Evolutionary conservation across 768 basidiomycete species (phyloP), one percentile per base, ranked within the genome.

Genomic region (Rhodotorula toruloides): DNA sequence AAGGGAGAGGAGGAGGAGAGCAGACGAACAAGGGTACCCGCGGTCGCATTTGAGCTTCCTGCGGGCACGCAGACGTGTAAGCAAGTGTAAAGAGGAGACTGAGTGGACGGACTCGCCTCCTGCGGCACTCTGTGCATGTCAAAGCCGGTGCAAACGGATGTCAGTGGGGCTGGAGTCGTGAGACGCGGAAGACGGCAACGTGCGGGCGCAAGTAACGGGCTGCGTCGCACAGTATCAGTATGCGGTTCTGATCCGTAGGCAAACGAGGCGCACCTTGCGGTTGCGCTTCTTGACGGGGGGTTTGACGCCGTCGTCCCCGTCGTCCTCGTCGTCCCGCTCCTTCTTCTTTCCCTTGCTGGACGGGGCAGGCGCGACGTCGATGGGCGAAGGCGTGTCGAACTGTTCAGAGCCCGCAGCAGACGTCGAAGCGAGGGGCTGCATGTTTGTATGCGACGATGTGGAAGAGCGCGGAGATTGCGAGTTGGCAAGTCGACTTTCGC

Each of bases 31-130:
- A 32, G 66, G 66, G 22, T 62, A 67, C 1, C 66, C 66, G 29
- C 66, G 55, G 40, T 67, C 66, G 60, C 65, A 67, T 50, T 67
- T 67, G 44, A 67, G 48, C 43, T 67, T 67, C 42, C 58, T 60
- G 31, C 19, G 3, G 27, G 55, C n/a, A 31, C 50, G 34, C 5
- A 57, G 11, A 12, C 22, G 52, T 3, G 32, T 40, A 43, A 66
- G 29, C n/a, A 9, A 7, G 13, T 4, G 2, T 3, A 58, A n/a
- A 32, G 22, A 25, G 34, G 16, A 27, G 25, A 21, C 21, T n/a
- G 13, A 11, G 14, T 0, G 49, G 40, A n/a, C 11, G 17, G 4
- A 34, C 58, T 31, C 19, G 61, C 58, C 53, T 50, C 29, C 54
- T 54, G 32, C 59, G 54, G 49, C 54, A 61, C 49, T 62, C 53